These are phyloP conservation scores for Phytophthora citrophthora DNA, from an alignment of 352 stramenopile genomes.

Conservation along the genomic window DNA sequence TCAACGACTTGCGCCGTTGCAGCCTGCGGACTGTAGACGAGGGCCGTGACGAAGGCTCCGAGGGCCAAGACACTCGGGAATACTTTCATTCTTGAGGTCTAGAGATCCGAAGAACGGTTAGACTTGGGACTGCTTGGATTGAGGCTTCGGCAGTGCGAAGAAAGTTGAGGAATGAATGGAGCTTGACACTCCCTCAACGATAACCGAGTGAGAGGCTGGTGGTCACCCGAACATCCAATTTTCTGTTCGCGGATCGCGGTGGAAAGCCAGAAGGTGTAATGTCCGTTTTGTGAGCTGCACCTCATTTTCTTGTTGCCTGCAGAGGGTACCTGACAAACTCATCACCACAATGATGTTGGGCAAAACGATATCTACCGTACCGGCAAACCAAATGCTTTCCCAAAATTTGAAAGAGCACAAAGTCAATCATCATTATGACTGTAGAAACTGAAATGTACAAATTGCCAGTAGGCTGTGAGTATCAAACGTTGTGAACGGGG, in stretches of 20 bases:
- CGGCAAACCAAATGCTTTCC: constrained; percentile 17
- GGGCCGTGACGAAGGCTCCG: constrained; percentile 18
- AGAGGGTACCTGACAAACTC: constrained; percentile 6
- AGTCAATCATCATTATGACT: neutral
- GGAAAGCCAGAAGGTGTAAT: constrained; percentile 11
- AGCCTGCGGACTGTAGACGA: constrained; percentile 21
- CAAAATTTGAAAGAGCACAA: neutral
- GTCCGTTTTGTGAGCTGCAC: constrained; percentile 19
- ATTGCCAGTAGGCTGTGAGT: constrained; percentile 1
- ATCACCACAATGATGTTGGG: neutral
- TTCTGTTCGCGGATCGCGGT: constrained; percentile 12
- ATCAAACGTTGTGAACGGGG: no score
- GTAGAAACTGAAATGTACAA: neutral
- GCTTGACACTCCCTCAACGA: constrained; percentile 11
- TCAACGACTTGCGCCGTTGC: constrained; percentile 29
- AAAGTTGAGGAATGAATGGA: constrained; percentile 18
- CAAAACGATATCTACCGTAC: constrained; percentile 5
- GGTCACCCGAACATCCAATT: constrained; percentile 13
- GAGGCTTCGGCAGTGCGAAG: constrained; percentile 7
- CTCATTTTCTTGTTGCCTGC: constrained; percentile 11
- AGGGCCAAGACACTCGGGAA: constrained; percentile 24
- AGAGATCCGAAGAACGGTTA: neutral
- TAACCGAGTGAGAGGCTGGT: neutral
- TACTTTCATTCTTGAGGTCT: constrained; percentile 24
- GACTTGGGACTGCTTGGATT: constrained; percentile 8